phyloP scores from a whole-genome alignment of 2,329 filamentous ascomycete species.

The Alternaria angustiovoidea region DNA sequence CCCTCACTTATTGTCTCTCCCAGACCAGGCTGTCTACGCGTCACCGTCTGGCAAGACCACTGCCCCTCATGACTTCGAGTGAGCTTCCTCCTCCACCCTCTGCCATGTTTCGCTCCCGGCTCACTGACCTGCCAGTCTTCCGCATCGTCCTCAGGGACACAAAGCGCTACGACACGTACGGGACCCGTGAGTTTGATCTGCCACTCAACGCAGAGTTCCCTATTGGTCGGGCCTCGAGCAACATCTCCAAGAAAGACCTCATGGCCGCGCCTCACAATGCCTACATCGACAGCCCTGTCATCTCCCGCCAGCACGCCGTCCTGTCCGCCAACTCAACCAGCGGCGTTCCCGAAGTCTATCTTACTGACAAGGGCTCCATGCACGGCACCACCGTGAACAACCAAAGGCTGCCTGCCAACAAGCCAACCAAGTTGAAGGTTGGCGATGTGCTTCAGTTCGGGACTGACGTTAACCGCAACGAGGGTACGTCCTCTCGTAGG shows the following conservation, averaged over 20 bases:
- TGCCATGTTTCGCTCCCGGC: neutral
- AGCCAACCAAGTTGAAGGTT: constrained; percentile 32
- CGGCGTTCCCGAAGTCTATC: constrained; percentile 49
- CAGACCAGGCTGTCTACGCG: neutral
- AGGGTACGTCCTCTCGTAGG: constrained; percentile 32
- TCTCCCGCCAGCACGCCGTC: constrained; percentile 73
- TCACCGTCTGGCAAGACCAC: neutral
- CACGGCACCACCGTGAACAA: constrained; percentile 68
- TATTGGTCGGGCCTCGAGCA: constrained; percentile 56
- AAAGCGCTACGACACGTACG: constrained; percentile 53
- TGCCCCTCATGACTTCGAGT: constrained; percentile 24
- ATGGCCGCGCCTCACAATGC: constrained; percentile 62
- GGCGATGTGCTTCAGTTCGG: constrained; percentile 51
- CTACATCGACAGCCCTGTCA: constrained; percentile 75
- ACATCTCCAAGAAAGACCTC: constrained; percentile 51
- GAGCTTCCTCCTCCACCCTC: constrained; percentile 6
- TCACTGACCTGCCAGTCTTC: constrained; percentile 32
- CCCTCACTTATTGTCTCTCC: constrained; percentile 5
- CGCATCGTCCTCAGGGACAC: constrained; percentile 42
- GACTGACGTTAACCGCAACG: constrained; percentile 45
- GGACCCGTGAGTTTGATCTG: constrained; percentile 43
- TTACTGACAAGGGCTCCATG: constrained; percentile 67
- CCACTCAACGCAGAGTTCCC: constrained; percentile 34
- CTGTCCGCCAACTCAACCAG: constrained; percentile 35
- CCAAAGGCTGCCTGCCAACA: constrained; percentile 32